Percentiles rank a stretch among this genome's conserved stretches.
Evolutionary conservation across 2,329 filamentous ascomycete species (phyloP).

Genomic region (Fusarium sulawesiense): DNA sequence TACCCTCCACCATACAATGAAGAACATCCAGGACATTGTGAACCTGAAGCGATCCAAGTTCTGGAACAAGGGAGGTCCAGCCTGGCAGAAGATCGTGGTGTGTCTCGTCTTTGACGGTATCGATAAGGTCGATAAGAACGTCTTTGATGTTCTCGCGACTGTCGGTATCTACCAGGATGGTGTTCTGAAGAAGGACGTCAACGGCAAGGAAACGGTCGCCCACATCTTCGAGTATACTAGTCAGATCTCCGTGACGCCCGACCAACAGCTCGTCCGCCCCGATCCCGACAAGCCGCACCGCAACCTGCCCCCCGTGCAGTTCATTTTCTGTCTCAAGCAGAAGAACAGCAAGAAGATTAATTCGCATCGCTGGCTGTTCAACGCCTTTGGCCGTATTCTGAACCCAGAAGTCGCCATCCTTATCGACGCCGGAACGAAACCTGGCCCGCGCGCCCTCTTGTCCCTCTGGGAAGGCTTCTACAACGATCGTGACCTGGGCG

Average conservation of each 20-base stretch:
- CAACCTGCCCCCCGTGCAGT: conserved; percentile 42
- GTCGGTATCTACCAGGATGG: conserved; percentile 44
- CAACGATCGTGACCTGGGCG: conserved; percentile 42
- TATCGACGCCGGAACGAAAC: conserved; percentile 43
- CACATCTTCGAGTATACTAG: conserved; percentile 46
- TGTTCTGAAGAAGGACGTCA: conserved; percentile 44
- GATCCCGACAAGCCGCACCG: conserved; percentile 32
- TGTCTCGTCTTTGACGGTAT: conserved; percentile 44
- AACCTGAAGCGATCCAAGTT: conserved; percentile 43
- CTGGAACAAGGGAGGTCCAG: conserved; percentile 44
- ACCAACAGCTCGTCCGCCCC: conserved; percentile 44
- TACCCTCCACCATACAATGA: conserved; percentile 42
- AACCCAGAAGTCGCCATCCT: conserved; percentile 44
- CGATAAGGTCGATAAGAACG: conserved; percentile 44
- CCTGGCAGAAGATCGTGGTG: conserved; percentile 44
- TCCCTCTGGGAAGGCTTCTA: conserved; percentile 44
- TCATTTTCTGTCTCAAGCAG: conserved; percentile 45
- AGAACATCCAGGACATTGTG: conserved; percentile 43
- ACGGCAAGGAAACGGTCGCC: conserved; percentile 43
- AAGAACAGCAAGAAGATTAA: conserved; percentile 47
- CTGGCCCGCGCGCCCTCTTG: conserved; percentile 37
- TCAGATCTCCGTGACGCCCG: conserved; percentile 42
- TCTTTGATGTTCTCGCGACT: conserved; percentile 43
- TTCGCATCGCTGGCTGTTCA: conserved; percentile 45
- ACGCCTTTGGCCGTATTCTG: conserved; percentile 42